phyloP scores from a whole-genome alignment of 2,329 filamentous ascomycete genomes.

The Pestalotiopsis sp. region DNA sequence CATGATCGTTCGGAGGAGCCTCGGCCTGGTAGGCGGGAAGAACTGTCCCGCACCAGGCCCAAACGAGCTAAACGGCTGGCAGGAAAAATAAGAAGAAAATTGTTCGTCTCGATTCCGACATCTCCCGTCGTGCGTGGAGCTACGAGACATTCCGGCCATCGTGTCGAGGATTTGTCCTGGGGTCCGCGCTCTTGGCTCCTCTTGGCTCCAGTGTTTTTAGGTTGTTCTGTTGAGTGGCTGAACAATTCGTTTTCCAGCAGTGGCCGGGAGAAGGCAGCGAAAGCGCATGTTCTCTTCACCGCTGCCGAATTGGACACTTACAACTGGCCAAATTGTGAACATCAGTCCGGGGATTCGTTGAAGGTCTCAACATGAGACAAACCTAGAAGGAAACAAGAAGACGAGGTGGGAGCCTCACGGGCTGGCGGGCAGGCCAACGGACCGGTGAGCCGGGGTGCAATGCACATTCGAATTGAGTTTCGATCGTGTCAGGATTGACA shows the following conservation, averaged over 20 bases:
- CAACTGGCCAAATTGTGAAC: not conserved
- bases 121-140: not conserved
- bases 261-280: not conserved
- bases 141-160: not conserved
- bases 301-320: constrained; percentile 7
- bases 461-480: not conserved
- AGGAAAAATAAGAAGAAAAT: not conserved
- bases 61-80: not conserved
- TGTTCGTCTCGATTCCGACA: not conserved
- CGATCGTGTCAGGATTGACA: not conserved
- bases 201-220: not conserved
- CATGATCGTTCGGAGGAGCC: not conserved
- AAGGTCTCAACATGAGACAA: not conserved
- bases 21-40: not conserved
- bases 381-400: not conserved
- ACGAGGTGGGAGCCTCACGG: not conserved
- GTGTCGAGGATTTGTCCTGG: not conserved
- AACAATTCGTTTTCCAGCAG: not conserved
- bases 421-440: not conserved
- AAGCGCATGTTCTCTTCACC: not conserved
- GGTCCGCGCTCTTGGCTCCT: not conserved
- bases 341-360: not conserved
- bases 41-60: not conserved
- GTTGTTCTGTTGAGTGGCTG: not conserved
- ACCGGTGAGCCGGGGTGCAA: not conserved